Evolutionary conservation across 1,139 yeast species (phyloP).

Genomic region (Zygosaccharomyces sapae): DNA sequence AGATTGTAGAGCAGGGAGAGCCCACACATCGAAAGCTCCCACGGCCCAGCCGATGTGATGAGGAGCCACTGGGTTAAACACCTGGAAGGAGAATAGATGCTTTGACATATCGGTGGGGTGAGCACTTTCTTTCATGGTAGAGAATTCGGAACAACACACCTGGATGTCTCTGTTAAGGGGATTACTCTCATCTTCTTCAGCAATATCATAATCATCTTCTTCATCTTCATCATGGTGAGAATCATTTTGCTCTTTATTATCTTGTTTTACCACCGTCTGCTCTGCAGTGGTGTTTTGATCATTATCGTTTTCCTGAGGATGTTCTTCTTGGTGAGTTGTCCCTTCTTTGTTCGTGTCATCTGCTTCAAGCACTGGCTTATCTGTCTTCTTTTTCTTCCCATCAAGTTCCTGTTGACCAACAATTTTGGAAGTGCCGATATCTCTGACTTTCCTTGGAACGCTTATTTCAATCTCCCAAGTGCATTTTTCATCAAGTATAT

Average conservation of each 20-base stretch:
- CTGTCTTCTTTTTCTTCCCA: neutral
- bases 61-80: constrained; percentile 84
- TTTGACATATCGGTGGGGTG: constrained; percentile 64
- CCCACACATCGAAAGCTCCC: constrained; percentile 73
- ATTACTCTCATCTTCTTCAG: constrained; percentile 44
- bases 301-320: constrained; percentile 23
- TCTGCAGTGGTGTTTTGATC: constrained; percentile 23
- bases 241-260: constrained; percentile 23
- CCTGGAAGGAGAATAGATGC: constrained; percentile 72
- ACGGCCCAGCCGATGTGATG: constrained; percentile 97
- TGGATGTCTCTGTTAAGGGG: constrained; percentile 48
- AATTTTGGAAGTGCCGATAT: constrained; percentile 52
- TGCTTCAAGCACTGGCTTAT: neutral
- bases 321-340: constrained; percentile 13
- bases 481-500: constrained; percentile 79
- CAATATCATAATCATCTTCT: constrained; percentile 35
- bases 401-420: constrained; percentile 37
- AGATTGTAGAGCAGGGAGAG: constrained; percentile 34
- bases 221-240: constrained; percentile 41
- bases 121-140: constrained; percentile 47
- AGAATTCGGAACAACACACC: constrained; percentile 75
- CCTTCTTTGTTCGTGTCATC: constrained; percentile 23
- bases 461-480: constrained; percentile 92
- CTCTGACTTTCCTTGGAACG: constrained; percentile 74
- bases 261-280: constrained; percentile 25